phyloP scores from a whole-genome alignment of 2,329 filamentous ascomycete species.

The Dendryphion nanum region DNA sequence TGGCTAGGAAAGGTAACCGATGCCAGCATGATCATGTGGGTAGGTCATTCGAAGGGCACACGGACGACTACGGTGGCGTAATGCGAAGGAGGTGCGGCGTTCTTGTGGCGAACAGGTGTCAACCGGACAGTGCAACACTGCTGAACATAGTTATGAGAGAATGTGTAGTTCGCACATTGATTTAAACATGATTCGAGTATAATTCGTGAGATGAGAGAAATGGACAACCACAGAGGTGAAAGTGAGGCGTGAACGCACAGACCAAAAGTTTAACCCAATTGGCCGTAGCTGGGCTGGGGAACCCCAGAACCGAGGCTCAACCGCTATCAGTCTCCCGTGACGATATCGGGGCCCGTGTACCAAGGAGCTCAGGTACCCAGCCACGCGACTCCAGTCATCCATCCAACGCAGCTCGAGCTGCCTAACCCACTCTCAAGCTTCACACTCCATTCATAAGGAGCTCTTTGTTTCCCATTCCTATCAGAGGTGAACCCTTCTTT shows the following conservation, averaged over 20 bases:
- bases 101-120: not conserved
- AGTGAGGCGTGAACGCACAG: not conserved
- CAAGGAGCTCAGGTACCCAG: conserved; percentile 19
- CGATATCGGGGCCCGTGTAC: not conserved
- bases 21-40: conserved; percentile 7
- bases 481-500: conserved; percentile 11
- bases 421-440: conserved; percentile 2
- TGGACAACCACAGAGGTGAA: too few relatives aligned
- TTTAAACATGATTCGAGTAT: not conserved
- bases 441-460: not conserved
- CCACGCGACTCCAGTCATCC: conserved; percentile 26
- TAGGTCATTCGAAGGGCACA: not conserved
- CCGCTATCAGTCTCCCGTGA: not conserved
- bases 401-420: conserved; percentile 11
- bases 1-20: too few relatives aligned
- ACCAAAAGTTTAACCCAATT: too few relatives aligned
- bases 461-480: not conserved
- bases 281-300: too few relatives aligned
- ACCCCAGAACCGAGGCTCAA: not conserved
- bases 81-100: not conserved
- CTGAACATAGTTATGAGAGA: not conserved
- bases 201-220: too few relatives aligned
- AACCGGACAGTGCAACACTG: not conserved
- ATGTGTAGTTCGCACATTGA: not conserved
- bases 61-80: conserved; percentile 1